Evolutionary conservation across 345 rosid species (phyloP), one percentile per base, ranked within the genome.

Genomic region (Hibiscus mutabilis): DNA sequence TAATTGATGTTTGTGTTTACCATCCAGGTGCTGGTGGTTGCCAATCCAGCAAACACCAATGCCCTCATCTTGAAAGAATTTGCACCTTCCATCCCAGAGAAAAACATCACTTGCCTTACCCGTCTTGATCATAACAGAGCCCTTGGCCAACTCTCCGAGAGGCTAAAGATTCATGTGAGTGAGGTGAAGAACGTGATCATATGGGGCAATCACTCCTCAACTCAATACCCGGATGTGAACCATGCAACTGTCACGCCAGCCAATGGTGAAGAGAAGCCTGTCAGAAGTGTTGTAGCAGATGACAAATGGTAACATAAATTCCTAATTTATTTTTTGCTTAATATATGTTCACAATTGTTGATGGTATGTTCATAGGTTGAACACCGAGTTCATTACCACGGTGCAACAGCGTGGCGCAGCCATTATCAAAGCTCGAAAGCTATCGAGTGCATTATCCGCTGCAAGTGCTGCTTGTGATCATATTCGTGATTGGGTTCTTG

Each of bases 401-500:
- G 89, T 91, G 56, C 96, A 85, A 74, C 85, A 89, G 73, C 89
- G 98, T 0, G 96, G 97, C 14, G 92, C 86, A 25, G 89, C 87
- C 13, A 73, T 89, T 66, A 71, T 91, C 67, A 86, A 84, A 63
- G 91, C 96, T 60, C 74, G 93, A 52, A 88, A 84, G 74, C 78
- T 70, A 21, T 89, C 97, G 0, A 89, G 93, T 78, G 98, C 93
- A 35, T 75, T 91, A 53, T 91, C 96, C 21, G 96, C 96, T 52
- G 96, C 97, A 47, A 86, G 93, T 25, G 84, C 98, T 51, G 93
- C 87, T 31, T 93, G 97, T 75, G 98, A 93, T 77, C 98, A 93
- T 57, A 84, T 93, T 0, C 93, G 70, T 8, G 92, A 91, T 65
- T 91, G 98, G 96, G 74, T 88, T 63, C 90, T 84, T n/a, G 96